Evolutionary conservation across 2,329 filamentous ascomycete species (phyloP).

Genomic region (Colletotrichum caudatum): DNA sequence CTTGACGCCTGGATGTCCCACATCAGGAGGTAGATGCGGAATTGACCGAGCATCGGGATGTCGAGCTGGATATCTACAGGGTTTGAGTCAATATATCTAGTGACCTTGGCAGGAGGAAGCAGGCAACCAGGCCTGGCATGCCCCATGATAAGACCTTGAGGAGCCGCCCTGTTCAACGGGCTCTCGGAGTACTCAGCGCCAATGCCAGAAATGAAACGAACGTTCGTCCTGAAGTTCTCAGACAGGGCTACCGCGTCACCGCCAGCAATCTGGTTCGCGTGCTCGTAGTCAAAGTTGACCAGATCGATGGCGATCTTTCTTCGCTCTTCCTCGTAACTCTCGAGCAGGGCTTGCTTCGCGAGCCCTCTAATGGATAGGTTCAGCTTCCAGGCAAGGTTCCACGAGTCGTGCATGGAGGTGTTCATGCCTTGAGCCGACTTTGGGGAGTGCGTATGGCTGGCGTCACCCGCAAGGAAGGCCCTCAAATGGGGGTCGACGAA

Average conservation of each 20-base stretch:
- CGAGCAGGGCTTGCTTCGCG: conserved; percentile 65
- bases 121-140: conserved; percentile 66
- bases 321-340: conserved; percentile 73
- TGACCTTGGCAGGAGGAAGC: conserved; percentile 76
- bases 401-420: conserved; percentile 68
- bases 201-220: conserved; percentile 79
- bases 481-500: conserved; percentile 73
- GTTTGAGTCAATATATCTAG: conserved; percentile 81
- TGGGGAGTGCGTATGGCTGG: conserved; percentile 78
- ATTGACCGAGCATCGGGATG: conserved; percentile 82
- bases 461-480: conserved; percentile 78
- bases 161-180: conserved; percentile 60
- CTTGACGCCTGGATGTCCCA: conserved; percentile 68
- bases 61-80: conserved; percentile 83
- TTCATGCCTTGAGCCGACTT: conserved; percentile 80
- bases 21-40: conserved; percentile 79
- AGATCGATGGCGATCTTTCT: conserved; percentile 70
- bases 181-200: conserved; percentile 72
- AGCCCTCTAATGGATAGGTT: conserved; percentile 67
- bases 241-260: conserved; percentile 74
- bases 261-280: conserved; percentile 68
- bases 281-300: conserved; percentile 69
- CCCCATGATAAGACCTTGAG: conserved; percentile 57
- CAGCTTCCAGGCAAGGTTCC: conserved; percentile 69
- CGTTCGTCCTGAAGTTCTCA: conserved; percentile 76